Conservation (phyloP, 2,329 filamentous ascomycete genomes). For the Gnomoniopsis sp. region DNA sequence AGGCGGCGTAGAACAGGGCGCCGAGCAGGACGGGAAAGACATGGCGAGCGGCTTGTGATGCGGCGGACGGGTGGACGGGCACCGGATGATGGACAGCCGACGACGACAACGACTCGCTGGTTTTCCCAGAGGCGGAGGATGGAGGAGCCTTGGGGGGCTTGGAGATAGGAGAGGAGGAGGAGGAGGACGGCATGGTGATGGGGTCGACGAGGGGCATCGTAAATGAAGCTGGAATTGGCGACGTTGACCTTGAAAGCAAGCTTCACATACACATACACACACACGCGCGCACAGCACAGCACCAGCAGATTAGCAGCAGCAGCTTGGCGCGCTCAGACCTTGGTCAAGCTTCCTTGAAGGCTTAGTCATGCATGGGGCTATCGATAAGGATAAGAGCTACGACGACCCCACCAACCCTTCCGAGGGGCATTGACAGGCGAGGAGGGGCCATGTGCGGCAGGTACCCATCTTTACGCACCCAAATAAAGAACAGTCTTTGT, state of each 20-base stretch:
- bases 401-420: too few species aligned
- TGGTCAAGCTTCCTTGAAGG: too few species aligned
- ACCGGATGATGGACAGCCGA: slow-evolving; percentile 21
- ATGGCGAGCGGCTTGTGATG: slow-evolving; percentile 27
- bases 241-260: not conserved
- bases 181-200: slow-evolving; percentile 27
- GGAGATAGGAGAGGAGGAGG: slow-evolving; percentile 17
- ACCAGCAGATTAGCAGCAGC: too few species aligned
- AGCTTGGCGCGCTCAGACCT: too few species aligned
- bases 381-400: too few species aligned
- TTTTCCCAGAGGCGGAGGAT: not conserved
- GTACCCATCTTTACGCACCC: too few species aligned
- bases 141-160: slow-evolving; percentile 17
- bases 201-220: slow-evolving; percentile 30
- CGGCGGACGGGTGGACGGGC: slow-evolving; percentile 21
- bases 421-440: not conserved
- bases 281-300: too few species aligned
- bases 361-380: too few species aligned
- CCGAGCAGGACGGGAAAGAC: slow-evolving; percentile 26
- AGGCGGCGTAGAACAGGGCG: slow-evolving; percentile 26
- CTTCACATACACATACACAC: too few species aligned
- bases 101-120: slow-evolving; percentile 7
- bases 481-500: not conserved
- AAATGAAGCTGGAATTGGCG: not conserved
- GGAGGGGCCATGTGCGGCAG: too few species aligned